Conservation (phyloP, 768 basidiomycete species). For the Naganishia friedmannii region DNA sequence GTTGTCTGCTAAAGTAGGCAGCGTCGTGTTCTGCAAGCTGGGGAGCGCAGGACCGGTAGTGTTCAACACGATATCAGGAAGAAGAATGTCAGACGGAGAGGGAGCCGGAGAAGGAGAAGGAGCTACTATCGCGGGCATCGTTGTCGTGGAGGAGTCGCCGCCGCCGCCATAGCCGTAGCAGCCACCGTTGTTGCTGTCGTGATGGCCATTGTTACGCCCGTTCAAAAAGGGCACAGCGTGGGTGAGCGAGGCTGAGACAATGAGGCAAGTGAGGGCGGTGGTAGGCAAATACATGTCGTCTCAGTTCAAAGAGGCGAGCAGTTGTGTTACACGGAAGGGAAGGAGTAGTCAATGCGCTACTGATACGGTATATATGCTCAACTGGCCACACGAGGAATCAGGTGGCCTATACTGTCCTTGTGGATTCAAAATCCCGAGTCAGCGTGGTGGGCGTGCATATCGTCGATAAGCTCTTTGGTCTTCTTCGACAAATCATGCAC, state of each 20-base stretch:
- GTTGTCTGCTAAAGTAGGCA: background rate
- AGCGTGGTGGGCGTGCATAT: no score
- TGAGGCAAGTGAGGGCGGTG: background rate
- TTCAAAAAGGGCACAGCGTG: background rate
- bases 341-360: no score
- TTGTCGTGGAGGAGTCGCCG: no score
- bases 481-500: no score
- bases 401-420: no score
- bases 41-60: background rate
- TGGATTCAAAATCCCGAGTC: no score
- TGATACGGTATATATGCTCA: no score
- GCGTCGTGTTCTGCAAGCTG: background rate
- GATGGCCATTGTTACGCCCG: background rate
- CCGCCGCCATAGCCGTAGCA: background rate
- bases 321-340: no score
- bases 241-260: background rate
- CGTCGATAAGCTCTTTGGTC: no score
- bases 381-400: no score
- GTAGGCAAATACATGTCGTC: background rate
- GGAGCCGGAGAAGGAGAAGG: background rate
- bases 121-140: no score
- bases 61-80: constrained; percentile 1
- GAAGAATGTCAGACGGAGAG: background rate
- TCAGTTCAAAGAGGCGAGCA: no score
- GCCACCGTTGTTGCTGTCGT: background rate